Evolutionary conservation across 306 rosid species (phyloP), one percentile per base, ranked within the genome.

Genomic region (Acacia confusa): DNA sequence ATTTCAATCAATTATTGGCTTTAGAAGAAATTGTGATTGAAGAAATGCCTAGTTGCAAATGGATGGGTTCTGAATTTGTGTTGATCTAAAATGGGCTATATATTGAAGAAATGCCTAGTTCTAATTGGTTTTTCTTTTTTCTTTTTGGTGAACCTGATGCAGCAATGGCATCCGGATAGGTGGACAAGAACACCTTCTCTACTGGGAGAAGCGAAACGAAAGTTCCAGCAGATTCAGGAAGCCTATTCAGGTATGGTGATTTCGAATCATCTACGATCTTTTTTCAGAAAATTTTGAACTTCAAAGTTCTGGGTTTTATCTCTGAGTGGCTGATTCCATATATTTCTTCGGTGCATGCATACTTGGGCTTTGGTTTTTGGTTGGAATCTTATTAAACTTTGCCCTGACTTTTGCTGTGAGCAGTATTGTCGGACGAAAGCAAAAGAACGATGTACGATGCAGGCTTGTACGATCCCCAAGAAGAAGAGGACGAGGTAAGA

Each of bases 111-210:
- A 12, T 12, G 64, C 1, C 13, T n/a, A 20, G 12, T 36, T 48
- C n/a, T 28, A 20, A 16, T 19, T 30, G 63, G 28, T 55, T 14
- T 60, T 65, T 77, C 36, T 3, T 32, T 32, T 3, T 32, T 32
- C 1, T 28, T 32, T 3, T 32, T 32, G 2, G 40, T 25, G 16
- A 47, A 43, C 78, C 41, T 47, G 25, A 57, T 84, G 87, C 81
- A 92, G 97, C 89, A 77, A 80, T 94, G 97, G 97, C 98, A 94
- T 82, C 98, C 98, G 0, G 98, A 94, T 86, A 84, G 85, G 68
- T 91, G 97, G 90, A 82, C 91, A 24, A 85, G 83, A 77, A 79
- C 82, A 0, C 97, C 98, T 74, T 90, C 91, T 64, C 65, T 86
- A 9, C 47, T 88, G 60, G 86, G 83, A 25, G 87, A 88, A 79